Conservation (phyloP, 2,329 filamentous ascomycete genomes). For the Fusarium dlaminii region DNA sequence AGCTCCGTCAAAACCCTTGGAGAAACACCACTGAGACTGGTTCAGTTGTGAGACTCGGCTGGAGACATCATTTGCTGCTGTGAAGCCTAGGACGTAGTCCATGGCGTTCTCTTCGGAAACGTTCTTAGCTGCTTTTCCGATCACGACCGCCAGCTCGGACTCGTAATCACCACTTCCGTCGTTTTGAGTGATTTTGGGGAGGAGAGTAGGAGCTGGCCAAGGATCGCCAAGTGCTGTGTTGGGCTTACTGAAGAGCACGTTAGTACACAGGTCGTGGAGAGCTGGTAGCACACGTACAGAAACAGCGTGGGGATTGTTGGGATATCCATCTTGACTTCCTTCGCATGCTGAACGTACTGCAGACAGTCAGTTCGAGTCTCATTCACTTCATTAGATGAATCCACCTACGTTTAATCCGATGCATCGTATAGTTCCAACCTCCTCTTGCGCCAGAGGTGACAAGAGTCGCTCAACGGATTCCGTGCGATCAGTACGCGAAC, state of each 20-base stretch:
- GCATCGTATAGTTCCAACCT: not conserved
- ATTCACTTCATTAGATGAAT: fast-evolving
- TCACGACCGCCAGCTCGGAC: not conserved
- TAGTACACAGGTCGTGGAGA: fast-evolving
- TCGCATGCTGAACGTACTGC: constrained; percentile 4
- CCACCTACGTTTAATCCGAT: not conserved
- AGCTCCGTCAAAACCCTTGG: constrained; percentile 6
- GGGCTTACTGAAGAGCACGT: not conserved
- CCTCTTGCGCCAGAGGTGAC: not conserved
- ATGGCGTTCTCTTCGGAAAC: not conserved
- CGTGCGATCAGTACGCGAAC: not conserved
- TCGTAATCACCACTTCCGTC: constrained; percentile 9
- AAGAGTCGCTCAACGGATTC: not conserved
- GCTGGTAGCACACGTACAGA: not conserved
- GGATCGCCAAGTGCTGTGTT: not conserved
- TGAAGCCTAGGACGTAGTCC: not conserved
- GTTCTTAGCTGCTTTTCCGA: constrained; percentile 6
- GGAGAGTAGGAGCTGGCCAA: not conserved
- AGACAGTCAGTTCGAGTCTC: fast-evolving
- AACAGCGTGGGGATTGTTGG: constrained; percentile 2
- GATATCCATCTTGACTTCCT: constrained; percentile 1
- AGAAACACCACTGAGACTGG: constrained; percentile 12
- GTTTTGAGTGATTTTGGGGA: constrained; percentile 2
- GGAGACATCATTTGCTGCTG: constrained; percentile 1
- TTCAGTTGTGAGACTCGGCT: not conserved